Conservation (phyloP, 805 yeast species). For the Torulaspora gathmanii region DNA sequence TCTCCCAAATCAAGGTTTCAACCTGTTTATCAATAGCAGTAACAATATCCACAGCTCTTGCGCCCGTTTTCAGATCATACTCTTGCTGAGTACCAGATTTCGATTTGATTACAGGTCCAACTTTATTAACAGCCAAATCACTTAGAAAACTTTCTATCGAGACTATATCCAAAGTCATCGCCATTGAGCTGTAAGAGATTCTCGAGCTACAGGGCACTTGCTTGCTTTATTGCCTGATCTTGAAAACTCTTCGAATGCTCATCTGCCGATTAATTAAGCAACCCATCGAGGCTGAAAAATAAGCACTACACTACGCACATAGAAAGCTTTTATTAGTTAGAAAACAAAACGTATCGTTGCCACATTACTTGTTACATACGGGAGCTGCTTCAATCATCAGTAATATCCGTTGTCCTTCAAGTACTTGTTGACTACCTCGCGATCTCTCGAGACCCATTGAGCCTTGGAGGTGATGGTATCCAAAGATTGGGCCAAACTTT, state of each 20-base stretch:
- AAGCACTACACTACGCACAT: not conserved
- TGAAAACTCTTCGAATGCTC: not conserved
- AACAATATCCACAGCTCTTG: slow-evolving; percentile 53
- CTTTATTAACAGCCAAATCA: slow-evolving; percentile 26
- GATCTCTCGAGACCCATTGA: slow-evolving; percentile 56
- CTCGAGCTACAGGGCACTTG: too few relatives aligned
- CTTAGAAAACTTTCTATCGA: slow-evolving; percentile 29
- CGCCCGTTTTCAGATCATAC: slow-evolving; percentile 34
- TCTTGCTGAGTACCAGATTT: slow-evolving; percentile 43
- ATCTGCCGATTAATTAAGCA: not conserved
- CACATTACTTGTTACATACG: not conserved
- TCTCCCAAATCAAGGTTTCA: slow-evolving; percentile 40
- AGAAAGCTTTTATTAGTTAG: not conserved
- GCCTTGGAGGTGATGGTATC: slow-evolving; percentile 55
- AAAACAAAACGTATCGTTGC: not conserved
- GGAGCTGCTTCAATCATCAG: slow-evolving; percentile 3
- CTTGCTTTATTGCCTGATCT: not conserved
- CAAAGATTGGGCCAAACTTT: slow-evolving; percentile 59
- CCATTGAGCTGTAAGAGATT: not conserved
- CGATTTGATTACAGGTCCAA: slow-evolving; percentile 46
- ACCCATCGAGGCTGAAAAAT: not conserved
- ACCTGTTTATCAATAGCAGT: slow-evolving; percentile 59
- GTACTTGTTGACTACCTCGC: slow-evolving; percentile 46
- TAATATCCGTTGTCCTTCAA: slow-evolving; percentile 38
- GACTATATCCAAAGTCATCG: slow-evolving; percentile 17